Base-by-base conservation (phyloP, 73 alveolate genomes). In the Paramecium primaurelia region DNA sequence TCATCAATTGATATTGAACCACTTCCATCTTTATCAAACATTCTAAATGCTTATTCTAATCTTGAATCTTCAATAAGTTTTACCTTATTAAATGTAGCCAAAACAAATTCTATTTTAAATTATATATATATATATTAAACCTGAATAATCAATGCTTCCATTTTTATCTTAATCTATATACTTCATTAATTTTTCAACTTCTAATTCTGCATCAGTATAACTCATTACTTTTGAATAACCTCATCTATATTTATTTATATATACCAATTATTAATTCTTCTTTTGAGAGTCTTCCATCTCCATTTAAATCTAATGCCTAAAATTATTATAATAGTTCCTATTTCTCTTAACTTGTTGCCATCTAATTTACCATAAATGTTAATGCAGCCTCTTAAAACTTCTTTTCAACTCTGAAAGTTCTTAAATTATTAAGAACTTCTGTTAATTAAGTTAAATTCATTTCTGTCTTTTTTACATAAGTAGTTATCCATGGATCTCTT, bases 401-500 rank as follows among this genome's bases (percentile, higher is more conserved):
- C 36, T 87, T 36, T 12, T 77, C 88, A 8, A 86, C 88, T 87
- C 93, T 58, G 28, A 87, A 87, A 0, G 60, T 87, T 25, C 85
- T 51, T 86, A 87, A 36, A 34, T 87, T 87, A 25, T 40, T 87
- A 0, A 87, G 58, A 14, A 77, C 93, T 34, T 77, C 69, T 18
- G 68, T 87, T 9, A 87, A 34, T 26, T 54, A 60, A 22, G 93
- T 87, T 11, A 40, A 51, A 40, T 87, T 86, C 34, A 87, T 69
- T 8, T 58, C 86, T 14, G 68, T 44, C 30, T 42, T 59, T 2
- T 64, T 77, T 10, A 69, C 34, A 30, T 59, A 49, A 34, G 68
- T 22, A 20, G 68, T 87, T 10, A 87, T 16, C 99, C 99, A 95
- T 42, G 96, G 97, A 59, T 95, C 96, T 40, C 77, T 80, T 51